phyloP scores from a whole-genome alignment of 768 basidiomycete species.

The Leccinum disarticulatum region DNA sequence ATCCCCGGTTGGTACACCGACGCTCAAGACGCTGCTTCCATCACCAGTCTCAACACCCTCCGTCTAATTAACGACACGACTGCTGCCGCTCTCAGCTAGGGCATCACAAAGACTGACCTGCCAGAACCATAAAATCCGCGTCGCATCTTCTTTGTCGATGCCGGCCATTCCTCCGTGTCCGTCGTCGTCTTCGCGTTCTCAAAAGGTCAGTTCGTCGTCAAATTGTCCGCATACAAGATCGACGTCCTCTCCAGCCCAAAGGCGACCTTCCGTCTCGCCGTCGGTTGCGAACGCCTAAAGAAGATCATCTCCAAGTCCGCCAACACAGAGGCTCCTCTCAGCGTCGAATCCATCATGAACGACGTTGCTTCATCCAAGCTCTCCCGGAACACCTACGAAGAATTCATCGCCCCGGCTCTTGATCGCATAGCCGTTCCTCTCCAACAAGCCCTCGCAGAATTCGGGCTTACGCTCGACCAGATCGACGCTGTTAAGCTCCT shows the following conservation, averaged over 20 bases:
- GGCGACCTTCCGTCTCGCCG: constrained; percentile 86
- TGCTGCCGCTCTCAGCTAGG: constrained; percentile 94
- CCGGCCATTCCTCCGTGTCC: constrained; percentile 90
- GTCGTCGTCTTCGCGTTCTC: constrained; percentile 89
- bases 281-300: constrained; percentile 92
- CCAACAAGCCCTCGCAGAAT: too few species aligned
- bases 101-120: constrained; percentile 97
- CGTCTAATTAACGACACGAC: constrained; percentile 97
- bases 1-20: constrained; percentile 98
- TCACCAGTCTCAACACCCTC: constrained; percentile 87
- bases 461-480: too few species aligned
- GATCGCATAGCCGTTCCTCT: too few species aligned
- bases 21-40: constrained; percentile 84
- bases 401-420: too few species aligned
- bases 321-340: constrained; percentile 84
- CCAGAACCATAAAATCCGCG: constrained; percentile 80
- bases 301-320: constrained; percentile 82
- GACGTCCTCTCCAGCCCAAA: constrained; percentile 91
- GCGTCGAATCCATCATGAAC: constrained; percentile 95
- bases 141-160: constrained; percentile 91
- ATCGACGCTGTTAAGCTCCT: too few species aligned
- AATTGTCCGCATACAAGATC: constrained; percentile 92
- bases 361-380: constrained; percentile 89
- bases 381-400: constrained; percentile 77
- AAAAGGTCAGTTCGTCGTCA: constrained; percentile 88